phyloP scores from a whole-genome alignment of 2,329 filamentous ascomycete species.

The Knoxdaviesia capensis region DNA sequence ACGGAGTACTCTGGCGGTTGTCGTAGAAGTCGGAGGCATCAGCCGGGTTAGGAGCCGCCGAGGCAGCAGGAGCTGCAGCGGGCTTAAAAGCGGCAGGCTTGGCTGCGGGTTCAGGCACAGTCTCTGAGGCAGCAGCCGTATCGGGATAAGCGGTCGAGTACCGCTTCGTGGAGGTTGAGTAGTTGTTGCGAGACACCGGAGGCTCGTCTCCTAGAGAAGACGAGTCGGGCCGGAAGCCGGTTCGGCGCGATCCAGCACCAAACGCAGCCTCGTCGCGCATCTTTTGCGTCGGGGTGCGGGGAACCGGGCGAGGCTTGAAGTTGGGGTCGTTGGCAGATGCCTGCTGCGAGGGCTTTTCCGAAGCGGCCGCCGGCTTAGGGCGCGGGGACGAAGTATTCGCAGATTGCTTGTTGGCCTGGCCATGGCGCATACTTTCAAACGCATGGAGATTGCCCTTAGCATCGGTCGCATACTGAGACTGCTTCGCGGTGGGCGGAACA shows the following conservation, averaged over 20 bases:
- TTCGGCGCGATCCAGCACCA: conserved; percentile 19
- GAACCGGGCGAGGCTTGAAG: conserved; percentile 16
- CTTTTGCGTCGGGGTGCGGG: conserved; percentile 29
- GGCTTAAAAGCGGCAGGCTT: too few relatives aligned
- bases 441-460: conserved; percentile 21
- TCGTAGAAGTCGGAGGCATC: too few relatives aligned
- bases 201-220: conserved; percentile 30
- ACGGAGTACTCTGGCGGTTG: conserved; percentile 32
- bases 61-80: too few relatives aligned
- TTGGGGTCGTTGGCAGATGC: conserved; percentile 10
- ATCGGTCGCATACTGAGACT: conserved; percentile 14
- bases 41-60: too few relatives aligned
- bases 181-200: conserved; percentile 27
- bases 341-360: conserved; percentile 11
- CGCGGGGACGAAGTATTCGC: conserved; percentile 6
- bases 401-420: conserved; percentile 5
- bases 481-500: conserved; percentile 21
- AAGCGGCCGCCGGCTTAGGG: conserved; percentile 9
- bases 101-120: conserved; percentile 13
- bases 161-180: conserved; percentile 17
- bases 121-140: too few relatives aligned
- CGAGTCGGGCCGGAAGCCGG: conserved; percentile 29
- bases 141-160: too few relatives aligned
- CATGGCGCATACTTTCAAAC: conserved; percentile 22
- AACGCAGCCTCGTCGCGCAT: conserved; percentile 35